Conservation (phyloP, 345 rosid species). For the Anacardium occidentale region DNA sequence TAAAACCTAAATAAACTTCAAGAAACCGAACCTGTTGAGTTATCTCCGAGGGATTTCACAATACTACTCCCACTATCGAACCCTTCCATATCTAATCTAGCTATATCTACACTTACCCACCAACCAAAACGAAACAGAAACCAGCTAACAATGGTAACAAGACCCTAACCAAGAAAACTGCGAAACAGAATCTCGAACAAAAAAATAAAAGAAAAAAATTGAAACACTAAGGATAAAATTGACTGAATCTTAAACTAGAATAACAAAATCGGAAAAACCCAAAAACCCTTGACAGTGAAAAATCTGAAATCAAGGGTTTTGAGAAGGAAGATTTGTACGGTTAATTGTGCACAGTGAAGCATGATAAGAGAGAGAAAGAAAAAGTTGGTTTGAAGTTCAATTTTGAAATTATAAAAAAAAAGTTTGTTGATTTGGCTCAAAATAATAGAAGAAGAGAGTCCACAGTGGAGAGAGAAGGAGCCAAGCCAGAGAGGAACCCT, state of each 20-base stretch:
- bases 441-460: neutral
- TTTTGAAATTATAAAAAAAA: no score
- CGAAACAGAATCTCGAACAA: neutral
- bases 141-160: neutral
- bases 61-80: conserved; percentile 39
- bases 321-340: conserved; percentile 12
- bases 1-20: neutral
- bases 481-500: conserved; percentile 17
- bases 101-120: conserved; percentile 16
- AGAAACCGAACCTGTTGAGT: conserved; percentile 48
- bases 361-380: neutral
- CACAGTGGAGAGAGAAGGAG: neutral
- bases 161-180: neutral
- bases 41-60: conserved; percentile 43
- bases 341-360: neutral
- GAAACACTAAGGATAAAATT: neutral
- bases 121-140: conserved; percentile 1
- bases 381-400: no score
- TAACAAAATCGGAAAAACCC: neutral
- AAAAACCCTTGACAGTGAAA: conserved; percentile 18
- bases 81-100: conserved; percentile 48
- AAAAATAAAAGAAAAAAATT: neutral
- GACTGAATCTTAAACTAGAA: conserved; percentile 8
- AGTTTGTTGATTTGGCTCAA: no score
- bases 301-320: conserved; percentile 13